Evolutionary conservation across 2,329 filamentous ascomycete species (phyloP).

Genomic region (Verticillium dahliae): DNA sequence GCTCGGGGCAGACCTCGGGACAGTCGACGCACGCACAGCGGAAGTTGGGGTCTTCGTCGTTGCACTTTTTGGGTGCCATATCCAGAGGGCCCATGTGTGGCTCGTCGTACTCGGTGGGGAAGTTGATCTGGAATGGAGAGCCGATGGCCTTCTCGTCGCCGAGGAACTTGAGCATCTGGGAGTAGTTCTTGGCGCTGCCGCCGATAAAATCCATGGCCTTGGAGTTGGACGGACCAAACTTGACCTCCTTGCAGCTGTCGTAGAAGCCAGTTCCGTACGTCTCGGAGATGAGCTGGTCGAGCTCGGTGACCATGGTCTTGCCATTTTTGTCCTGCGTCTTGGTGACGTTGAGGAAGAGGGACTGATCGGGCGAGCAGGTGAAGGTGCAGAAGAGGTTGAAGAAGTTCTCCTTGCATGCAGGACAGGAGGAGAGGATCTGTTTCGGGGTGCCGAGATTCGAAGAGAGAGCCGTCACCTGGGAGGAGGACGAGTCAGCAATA

Average conservation of each 20-base stretch:
- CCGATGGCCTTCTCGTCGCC: constrained; percentile 87
- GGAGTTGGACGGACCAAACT: constrained; percentile 89
- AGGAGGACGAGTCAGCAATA: not conserved
- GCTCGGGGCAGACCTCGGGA: constrained; percentile 72
- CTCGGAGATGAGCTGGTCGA: constrained; percentile 83
- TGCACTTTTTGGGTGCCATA: constrained; percentile 77
- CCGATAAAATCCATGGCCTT: constrained; percentile 95
- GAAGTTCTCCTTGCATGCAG: constrained; percentile 97
- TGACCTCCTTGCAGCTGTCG: constrained; percentile 97
- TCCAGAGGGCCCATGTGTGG: constrained; percentile 65
- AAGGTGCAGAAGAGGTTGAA: constrained; percentile 98
- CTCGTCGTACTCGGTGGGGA: constrained; percentile 57
- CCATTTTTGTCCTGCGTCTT: constrained; percentile 55
- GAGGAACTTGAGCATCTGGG: constrained; percentile 80
- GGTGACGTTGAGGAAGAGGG: constrained; percentile 90
- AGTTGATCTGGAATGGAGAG: constrained; percentile 98
- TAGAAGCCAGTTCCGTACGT: constrained; percentile 85
- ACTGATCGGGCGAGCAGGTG: constrained; percentile 95
- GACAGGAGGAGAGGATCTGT: constrained; percentile 85
- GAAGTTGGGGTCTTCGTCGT: constrained; percentile 78
- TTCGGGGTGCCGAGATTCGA: constrained; percentile 82
- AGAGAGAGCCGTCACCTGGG: constrained; percentile 68
- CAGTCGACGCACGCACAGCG: constrained; percentile 94
- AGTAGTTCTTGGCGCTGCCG: constrained; percentile 86
- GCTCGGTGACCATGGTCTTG: constrained; percentile 64